These are phyloP conservation scores for Gigaspora rosea DNA, from an alignment of 192 early-diverging fungal species.

Conservation along the genomic window DNA sequence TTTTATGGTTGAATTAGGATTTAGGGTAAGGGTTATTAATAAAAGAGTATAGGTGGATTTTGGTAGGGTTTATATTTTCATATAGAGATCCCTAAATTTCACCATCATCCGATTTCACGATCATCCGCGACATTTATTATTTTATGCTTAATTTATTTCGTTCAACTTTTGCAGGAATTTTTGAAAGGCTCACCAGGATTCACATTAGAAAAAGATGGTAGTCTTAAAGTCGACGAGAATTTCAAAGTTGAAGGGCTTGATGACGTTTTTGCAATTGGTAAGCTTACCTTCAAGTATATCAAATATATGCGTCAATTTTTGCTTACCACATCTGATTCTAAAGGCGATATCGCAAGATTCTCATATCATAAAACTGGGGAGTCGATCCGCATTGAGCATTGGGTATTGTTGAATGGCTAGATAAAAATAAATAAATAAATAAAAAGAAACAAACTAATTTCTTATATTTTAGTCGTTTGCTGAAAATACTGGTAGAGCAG, in stretches of 20 bases:
- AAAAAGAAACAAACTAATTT: too few relatives aligned
- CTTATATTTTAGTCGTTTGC: constrained; percentile 38
- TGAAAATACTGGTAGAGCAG: constrained; percentile 41
- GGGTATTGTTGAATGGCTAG: constrained; percentile 29
- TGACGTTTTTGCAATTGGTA: constrained; percentile 54
- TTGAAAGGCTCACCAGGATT: constrained; percentile 42
- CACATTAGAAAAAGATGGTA: constrained; percentile 46
- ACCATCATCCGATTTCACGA: too few relatives aligned
- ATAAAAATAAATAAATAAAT: neutral
- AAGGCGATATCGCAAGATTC: constrained; percentile 60
- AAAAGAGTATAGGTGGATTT: too few relatives aligned
- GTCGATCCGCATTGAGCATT: constrained; percentile 57
- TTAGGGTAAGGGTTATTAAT: too few relatives aligned
- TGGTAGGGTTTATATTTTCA: too few relatives aligned
- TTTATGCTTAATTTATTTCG: too few relatives aligned
- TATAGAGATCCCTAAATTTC: too few relatives aligned
- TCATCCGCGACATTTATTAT: too few relatives aligned
- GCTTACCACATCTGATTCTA: neutral
- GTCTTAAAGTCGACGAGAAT: constrained; percentile 46
- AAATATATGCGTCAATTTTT: too few relatives aligned
- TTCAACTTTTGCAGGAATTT: constrained; percentile 32
- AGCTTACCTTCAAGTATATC: too few relatives aligned
- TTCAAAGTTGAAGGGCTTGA: constrained; percentile 46
- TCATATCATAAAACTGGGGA: constrained; percentile 49
- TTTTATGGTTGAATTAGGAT: too few relatives aligned